Conservation (phyloP, 169 alveolate genomes). For the Hammondia hammondi region DNA sequence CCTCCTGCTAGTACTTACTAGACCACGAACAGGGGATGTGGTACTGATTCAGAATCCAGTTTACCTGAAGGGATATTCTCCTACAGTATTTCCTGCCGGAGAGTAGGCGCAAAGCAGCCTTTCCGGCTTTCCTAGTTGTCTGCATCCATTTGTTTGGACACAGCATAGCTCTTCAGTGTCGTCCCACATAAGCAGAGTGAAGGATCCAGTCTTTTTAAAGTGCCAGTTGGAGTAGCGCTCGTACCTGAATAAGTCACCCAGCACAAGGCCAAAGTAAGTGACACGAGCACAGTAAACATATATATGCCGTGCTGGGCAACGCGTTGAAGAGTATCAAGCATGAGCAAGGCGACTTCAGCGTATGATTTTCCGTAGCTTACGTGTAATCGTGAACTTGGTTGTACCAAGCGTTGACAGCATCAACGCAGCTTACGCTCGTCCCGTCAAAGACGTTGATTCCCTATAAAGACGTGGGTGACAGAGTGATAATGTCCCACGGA, state of each 20-base stretch:
- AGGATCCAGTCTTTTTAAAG: neutral
- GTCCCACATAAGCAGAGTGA: conserved; percentile 20
- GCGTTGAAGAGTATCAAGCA: neutral
- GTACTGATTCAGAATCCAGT: neutral
- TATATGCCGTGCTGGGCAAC: neutral
- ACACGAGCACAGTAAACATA: neutral
- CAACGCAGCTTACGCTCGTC: neutral
- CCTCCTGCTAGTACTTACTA: neutral
- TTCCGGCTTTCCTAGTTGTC: neutral
- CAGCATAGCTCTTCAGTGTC: conserved; percentile 13
- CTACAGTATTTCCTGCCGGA: conserved; percentile 25
- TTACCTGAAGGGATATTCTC: conserved; percentile 35
- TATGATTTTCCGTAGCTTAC: neutral
- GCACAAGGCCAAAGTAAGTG: neutral
- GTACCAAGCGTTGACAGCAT: conserved; percentile 29
- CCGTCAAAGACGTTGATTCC: conserved; percentile 13
- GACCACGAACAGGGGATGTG: neutral
- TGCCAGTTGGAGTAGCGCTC: conserved; percentile 42
- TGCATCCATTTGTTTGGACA: conserved; percentile 14
- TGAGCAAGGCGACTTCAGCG: neutral
- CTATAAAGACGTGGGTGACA: neutral
- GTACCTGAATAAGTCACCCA: neutral
- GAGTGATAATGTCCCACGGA: too few relatives aligned
- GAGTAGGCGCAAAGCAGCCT: conserved; percentile 31
- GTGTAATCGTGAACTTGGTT: conserved; percentile 26